Conservation (phyloP, 495 filamentous ascomycete genomes). For the Xylaria venustula region DNA sequence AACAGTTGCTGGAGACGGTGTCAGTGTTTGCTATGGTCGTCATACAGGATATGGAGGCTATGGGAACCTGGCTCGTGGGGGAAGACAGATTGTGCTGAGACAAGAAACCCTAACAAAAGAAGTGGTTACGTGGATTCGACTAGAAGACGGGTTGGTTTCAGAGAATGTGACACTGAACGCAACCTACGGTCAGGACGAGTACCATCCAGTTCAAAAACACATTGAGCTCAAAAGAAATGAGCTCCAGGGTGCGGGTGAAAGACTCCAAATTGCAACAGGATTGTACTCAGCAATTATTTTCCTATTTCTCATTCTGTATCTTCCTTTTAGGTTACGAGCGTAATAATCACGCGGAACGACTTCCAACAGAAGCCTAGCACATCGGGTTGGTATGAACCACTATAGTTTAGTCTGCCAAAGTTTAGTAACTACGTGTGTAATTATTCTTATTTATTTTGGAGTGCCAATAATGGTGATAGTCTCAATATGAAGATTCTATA, state of each 20-base stretch:
- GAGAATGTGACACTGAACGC: conserved; percentile 51
- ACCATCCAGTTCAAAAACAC: conserved; percentile 14
- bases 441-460: too few species aligned
- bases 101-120: conserved; percentile 16
- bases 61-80: conserved; percentile 49
- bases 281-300: background rate
- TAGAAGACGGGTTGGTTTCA: conserved; percentile 49
- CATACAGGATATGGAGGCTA: conserved; percentile 62
- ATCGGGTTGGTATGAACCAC: too few species aligned
- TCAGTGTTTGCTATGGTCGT: conserved; percentile 53
- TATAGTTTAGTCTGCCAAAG: too few species aligned
- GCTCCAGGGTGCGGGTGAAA: background rate
- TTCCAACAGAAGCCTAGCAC: too few species aligned
- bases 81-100: conserved; percentile 6
- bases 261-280: background rate
- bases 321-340: background rate
- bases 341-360: too few species aligned
- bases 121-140: conserved; percentile 55
- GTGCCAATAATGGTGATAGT: too few species aligned
- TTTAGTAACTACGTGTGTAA: too few species aligned
- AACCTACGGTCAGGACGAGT: conserved; percentile 55
- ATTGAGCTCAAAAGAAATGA: background rate
- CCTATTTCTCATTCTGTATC: background rate
- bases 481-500: too few species aligned
- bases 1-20: background rate